Evolutionary conservation across 2,329 filamentous ascomycete genomes (phyloP).

Genomic region (Bertia moriformis): DNA sequence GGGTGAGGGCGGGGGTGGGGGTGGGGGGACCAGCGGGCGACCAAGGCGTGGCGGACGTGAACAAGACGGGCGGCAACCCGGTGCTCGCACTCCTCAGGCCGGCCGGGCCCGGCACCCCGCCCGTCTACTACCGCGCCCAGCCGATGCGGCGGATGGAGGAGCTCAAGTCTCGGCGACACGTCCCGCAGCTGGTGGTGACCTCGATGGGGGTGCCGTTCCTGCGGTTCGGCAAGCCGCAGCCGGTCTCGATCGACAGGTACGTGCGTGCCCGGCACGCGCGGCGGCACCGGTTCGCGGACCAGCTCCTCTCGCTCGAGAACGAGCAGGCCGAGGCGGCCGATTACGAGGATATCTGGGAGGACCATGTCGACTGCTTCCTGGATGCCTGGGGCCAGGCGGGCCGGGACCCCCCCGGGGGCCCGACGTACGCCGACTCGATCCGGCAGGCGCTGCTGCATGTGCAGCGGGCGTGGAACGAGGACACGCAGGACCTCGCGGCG

Average conservation of each 20-base stretch:
- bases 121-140: neutral
- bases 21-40: too few species aligned
- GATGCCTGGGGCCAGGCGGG: neutral
- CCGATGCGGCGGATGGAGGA: neutral
- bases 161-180: neutral
- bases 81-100: neutral
- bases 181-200: neutral
- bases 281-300: neutral
- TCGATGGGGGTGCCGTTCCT: neutral
- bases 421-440: neutral
- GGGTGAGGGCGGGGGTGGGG: too few species aligned
- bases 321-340: neutral
- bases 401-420: neutral
- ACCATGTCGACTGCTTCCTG: too few species aligned
- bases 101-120: neutral
- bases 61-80: too few species aligned
- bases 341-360: neutral
- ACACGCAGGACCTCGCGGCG: neutral
- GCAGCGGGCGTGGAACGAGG: neutral
- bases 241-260: neutral
- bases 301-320: neutral
- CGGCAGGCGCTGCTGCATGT: too few species aligned
- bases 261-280: neutral
- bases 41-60: too few species aligned
- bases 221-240: neutral